A percentile compares a stretch with the other conserved stretches of the same genome.
phyloP scores from a whole-genome alignment of 371 early-diverging fungal genomes.

The Mucor irregularis region DNA sequence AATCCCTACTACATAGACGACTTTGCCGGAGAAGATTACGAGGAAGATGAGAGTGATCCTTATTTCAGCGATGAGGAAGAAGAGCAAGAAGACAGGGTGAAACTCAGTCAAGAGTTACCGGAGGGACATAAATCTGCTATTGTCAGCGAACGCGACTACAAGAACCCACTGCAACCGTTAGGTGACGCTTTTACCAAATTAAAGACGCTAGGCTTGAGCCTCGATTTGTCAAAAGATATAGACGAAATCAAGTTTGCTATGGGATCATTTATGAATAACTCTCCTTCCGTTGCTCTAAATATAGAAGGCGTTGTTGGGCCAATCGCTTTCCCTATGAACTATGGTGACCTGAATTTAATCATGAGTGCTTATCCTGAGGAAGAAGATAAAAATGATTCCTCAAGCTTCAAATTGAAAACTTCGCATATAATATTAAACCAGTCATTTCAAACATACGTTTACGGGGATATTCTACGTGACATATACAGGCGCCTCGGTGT shows the following conservation, averaged over 20 bases:
- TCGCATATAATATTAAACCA: too few species aligned
- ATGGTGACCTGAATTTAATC: too few species aligned
- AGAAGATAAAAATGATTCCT: not conserved
- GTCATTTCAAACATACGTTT: too few species aligned
- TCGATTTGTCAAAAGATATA: not conserved
- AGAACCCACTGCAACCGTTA: not conserved
- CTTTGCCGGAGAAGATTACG: not conserved
- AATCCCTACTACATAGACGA: not conserved
- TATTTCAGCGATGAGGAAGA: not conserved
- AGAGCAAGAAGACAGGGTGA: not conserved
- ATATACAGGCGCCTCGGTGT: too few species aligned
- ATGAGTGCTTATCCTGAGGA: too few species aligned
- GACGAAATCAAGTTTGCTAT: not conserved
- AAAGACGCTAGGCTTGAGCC: not conserved
- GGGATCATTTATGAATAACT: not conserved
- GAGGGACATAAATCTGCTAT: slow-evolving; percentile 12
- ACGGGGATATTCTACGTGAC: too few species aligned
- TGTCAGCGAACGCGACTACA: not conserved
- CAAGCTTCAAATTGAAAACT: too few species aligned
- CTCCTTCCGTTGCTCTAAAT: slow-evolving; percentile 5
- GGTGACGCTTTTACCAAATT: not conserved
- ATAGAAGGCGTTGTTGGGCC: not conserved
- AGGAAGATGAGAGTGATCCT: not conserved
- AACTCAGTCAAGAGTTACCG: slow-evolving; percentile 1
- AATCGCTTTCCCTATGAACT: slow-evolving; percentile 1